Conservation (phyloP, 1,284 basidiomycete genomes). For the Pholiota adiposa region DNA sequence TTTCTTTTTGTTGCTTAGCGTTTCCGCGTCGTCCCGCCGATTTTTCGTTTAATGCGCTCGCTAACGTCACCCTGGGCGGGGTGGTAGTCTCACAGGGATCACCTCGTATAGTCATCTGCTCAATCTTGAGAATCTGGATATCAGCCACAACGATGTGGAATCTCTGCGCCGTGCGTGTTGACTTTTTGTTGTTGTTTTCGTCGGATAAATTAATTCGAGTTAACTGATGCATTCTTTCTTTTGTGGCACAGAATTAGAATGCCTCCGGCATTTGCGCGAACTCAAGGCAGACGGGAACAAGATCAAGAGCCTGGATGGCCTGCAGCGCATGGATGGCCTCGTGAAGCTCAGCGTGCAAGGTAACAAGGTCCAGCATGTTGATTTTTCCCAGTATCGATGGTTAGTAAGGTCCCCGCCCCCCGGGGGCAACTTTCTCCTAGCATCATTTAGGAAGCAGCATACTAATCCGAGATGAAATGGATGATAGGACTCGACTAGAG, state of each 20-base stretch:
- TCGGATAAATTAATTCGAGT: constrained; percentile 14
- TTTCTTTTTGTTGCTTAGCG: constrained; percentile 10
- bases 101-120: constrained; percentile 89
- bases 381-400: constrained; percentile 74
- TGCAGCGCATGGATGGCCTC: constrained; percentile 80
- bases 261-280: constrained; percentile 85
- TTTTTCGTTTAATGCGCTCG: constrained; percentile 6
- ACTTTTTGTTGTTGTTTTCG: constrained; percentile 17
- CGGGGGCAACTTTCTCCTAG: not conserved
- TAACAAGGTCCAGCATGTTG: constrained; percentile 72
- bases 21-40: constrained; percentile 3
- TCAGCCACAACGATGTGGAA: constrained; percentile 90
- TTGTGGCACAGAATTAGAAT: constrained; percentile 69
- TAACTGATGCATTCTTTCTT: not conserved
- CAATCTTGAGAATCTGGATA: constrained; percentile 88
- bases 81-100: constrained; percentile 75
- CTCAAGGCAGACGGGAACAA: constrained; percentile 87
- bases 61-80: constrained; percentile 5
- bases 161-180: constrained; percentile 77
- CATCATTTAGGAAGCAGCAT: not conserved
- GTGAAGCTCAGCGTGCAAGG: constrained; percentile 83
- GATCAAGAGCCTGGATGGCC: constrained; percentile 78
- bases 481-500: constrained; percentile 76
- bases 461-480: constrained; percentile 6
- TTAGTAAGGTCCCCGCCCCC: too few relatives aligned